Base-by-base conservation (phyloP, 2,329 filamentous ascomycete genomes). In the Colletotrichum sp. region DNA sequence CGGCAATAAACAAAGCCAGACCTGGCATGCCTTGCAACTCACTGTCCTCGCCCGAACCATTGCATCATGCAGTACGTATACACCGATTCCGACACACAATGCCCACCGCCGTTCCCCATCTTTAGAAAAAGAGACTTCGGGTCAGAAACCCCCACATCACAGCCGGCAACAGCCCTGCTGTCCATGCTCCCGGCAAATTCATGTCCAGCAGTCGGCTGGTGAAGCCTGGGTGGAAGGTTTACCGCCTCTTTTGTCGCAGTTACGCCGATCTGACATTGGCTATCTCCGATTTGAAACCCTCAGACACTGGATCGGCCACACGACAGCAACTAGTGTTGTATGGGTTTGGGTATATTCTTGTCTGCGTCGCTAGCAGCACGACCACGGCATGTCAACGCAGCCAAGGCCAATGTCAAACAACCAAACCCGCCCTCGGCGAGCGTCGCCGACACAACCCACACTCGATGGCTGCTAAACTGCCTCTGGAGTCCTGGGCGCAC, bases 81-180 rank as follows among this genome's bases (percentile, higher is more conserved):
- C 32, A 27, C 34, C 36, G 16, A 43, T 30, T n/a, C 39, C 22
- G 27, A 39, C 52, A 55, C 68, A 32, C 30, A 30, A 61, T 55
- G 52, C 56, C 56, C 30, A 62, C 32, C 22, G 48, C 56, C 43
- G 25, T 52, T 28, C 39, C 28, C 61, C 25, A 36, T 55, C 32
- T 61, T 43, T 22, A 66, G 39, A 58, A 7, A 32, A 18, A 16
- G 25, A 62, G 39, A 28, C 30, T 58, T 61, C 58, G 60, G 52
- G 12, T 30, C 32, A 55, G 68, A 62, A 71, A 34, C 61, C 71
- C 70, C 73, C 73, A 73, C 73, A 68, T 52, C 32, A n/a, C 43
- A 28, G 55, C 73, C 18, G 52, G 70, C 73, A 73, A 73, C 18
- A 64, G 34, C 73, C 69, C 48, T 68, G 70, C 7, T 16, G 34